A percentile compares a stretch with the other conserved stretches of the same genome.
phyloP scores from a whole-genome alignment of 2,329 filamentous ascomycete genomes.

The Fusarium circinatum region DNA sequence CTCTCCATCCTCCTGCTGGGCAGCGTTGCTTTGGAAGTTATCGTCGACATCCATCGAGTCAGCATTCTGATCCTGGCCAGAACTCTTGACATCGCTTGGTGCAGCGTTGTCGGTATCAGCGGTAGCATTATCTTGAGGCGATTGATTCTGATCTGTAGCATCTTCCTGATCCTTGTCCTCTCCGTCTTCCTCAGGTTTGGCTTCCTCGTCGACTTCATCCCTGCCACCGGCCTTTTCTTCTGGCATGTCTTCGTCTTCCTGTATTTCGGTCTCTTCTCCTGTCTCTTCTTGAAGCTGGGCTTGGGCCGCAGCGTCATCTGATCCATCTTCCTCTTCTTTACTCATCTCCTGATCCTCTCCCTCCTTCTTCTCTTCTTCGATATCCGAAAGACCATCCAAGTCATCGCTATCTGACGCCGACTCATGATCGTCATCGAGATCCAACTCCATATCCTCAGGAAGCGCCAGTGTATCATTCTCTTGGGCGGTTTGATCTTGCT shows the following conservation, averaged over 20 bases:
- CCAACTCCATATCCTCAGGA: constrained; percentile 88
- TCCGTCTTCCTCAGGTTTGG: constrained; percentile 58
- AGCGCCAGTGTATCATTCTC: constrained; percentile 85
- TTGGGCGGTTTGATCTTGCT: constrained; percentile 78
- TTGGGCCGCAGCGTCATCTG: constrained; percentile 51
- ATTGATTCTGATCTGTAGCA: constrained; percentile 52
- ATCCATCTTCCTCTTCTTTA: constrained; percentile 49
- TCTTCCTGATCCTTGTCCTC: constrained; percentile 66
- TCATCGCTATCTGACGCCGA: constrained; percentile 66
- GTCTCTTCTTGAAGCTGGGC: constrained; percentile 52
- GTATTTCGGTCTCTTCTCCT: constrained; percentile 65
- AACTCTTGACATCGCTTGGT: constrained; percentile 70
- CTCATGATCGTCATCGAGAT: constrained; percentile 77
- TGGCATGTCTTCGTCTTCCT: constrained; percentile 64
- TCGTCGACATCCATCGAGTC: constrained; percentile 71
- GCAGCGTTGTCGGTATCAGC: constrained; percentile 70
- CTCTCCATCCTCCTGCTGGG: constrained; percentile 73
- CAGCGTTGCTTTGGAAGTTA: constrained; percentile 66
- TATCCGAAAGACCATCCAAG: constrained; percentile 67
- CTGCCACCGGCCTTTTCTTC: constrained; percentile 52
- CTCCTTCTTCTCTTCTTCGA: constrained; percentile 57
- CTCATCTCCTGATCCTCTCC: constrained; percentile 54
- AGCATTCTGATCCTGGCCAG: constrained; percentile 73
- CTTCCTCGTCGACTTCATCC: constrained; percentile 61
- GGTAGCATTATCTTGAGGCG: constrained; percentile 59